phyloP scores from a whole-genome alignment of 257 asterid species.

The Craterostigma plantagineum region DNA sequence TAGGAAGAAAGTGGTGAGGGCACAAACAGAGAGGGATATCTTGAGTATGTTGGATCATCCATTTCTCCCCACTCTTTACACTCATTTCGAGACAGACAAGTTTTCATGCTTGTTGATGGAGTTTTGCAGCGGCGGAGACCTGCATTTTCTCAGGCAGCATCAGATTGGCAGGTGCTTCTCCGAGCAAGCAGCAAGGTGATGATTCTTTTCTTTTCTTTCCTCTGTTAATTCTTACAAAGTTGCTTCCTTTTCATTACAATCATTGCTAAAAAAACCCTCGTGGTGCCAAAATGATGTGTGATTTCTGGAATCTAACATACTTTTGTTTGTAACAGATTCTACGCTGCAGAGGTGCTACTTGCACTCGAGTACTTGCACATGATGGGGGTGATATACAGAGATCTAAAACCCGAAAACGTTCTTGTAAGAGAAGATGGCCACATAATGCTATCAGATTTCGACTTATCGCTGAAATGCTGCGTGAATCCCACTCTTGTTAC shows the following conservation, averaged over 20 bases:
- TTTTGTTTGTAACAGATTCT: slow-evolving; percentile 38
- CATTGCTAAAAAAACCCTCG: too few relatives aligned
- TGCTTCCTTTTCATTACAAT: too few relatives aligned
- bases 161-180: slow-evolving; percentile 64
- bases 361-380: slow-evolving; percentile 83
- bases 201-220: neutral
- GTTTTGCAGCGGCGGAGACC: slow-evolving; percentile 93
- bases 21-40: slow-evolving; percentile 80
- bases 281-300: neutral
- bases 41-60: slow-evolving; percentile 76
- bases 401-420: slow-evolving; percentile 85
- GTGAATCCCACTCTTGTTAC: slow-evolving; percentile 66
- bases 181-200: slow-evolving; percentile 83
- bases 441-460: slow-evolving; percentile 87
- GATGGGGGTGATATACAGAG: slow-evolving; percentile 94
- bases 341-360: slow-evolving; percentile 76
- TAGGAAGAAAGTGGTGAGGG: slow-evolving; percentile 62
- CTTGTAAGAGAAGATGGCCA: slow-evolving; percentile 90
- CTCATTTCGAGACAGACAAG: slow-evolving; percentile 71
- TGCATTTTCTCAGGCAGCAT: slow-evolving; percentile 79
- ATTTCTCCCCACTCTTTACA: slow-evolving; percentile 71
- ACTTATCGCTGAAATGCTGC: slow-evolving; percentile 60
- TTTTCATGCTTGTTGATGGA: slow-evolving; percentile 85
- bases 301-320: neutral
- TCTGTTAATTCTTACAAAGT: neutral